Percentiles rank a stretch among this genome's conserved stretches.
phyloP scores from a whole-genome alignment of 2,329 filamentous ascomycete genomes.

The Apiospora rasikravindrae region DNA sequence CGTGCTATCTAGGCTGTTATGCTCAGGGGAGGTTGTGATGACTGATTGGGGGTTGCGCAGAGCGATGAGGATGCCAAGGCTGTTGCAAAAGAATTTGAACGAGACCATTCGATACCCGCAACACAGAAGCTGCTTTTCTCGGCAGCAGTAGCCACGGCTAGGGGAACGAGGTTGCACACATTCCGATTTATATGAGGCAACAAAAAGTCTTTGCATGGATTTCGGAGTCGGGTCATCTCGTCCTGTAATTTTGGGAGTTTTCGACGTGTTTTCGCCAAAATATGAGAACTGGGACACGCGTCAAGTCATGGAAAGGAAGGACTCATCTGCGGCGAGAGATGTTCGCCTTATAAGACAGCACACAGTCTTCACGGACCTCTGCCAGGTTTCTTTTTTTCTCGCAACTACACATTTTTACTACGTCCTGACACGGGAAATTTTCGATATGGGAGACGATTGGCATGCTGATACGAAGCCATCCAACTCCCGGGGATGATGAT shows the following conservation, averaged over 20 bases:
- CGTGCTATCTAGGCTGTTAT: conserved; percentile 5
- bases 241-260: conserved; percentile 33
- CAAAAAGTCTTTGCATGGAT: conserved; percentile 35
- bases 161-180: conserved; percentile 33
- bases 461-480: conserved; percentile 9
- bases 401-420: conserved; percentile 22
- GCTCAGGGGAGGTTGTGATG: neutral
- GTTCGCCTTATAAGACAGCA: conserved; percentile 21
- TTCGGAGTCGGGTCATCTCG: conserved; percentile 37
- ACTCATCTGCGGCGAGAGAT: conserved; percentile 5
- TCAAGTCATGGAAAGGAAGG: conserved; percentile 19
- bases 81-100: conserved; percentile 17
- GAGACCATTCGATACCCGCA: conserved; percentile 20
- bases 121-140: conserved; percentile 19
- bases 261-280: conserved; percentile 25
- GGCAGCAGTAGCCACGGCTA: conserved; percentile 22
- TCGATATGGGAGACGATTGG: conserved; percentile 16
- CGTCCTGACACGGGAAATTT: conserved; percentile 20
- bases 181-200: conserved; percentile 35
- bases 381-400: conserved; percentile 23
- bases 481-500: conserved; percentile 15
- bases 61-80: conserved; percentile 1
- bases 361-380: conserved; percentile 27
- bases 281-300: conserved; percentile 24
- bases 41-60: neutral